These are phyloP conservation scores for Mycena rosella DNA, from an alignment of 768 basidiomycete species.

Conservation along the genomic window DNA sequence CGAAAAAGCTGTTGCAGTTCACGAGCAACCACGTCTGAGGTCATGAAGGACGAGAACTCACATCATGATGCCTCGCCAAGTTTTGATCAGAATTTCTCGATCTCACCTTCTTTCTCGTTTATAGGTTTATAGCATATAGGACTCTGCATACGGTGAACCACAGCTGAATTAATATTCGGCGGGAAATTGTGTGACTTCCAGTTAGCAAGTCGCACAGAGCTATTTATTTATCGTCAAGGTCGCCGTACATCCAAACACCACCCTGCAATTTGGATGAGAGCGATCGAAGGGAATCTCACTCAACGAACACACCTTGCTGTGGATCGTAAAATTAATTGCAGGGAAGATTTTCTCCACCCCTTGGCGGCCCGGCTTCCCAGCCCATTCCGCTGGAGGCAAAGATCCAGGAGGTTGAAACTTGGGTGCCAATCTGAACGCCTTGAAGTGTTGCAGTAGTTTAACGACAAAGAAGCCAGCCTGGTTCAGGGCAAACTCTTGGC, in stretches of 20 bases:
- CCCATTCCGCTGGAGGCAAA: conserved; percentile 14
- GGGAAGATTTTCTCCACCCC: conserved; percentile 21
- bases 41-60: too few relatives aligned
- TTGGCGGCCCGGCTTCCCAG: conserved; percentile 16
- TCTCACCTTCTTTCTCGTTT: too few relatives aligned
- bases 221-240: conserved; percentile 5
- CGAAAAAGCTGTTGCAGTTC: too few relatives aligned
- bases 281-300: background rate
- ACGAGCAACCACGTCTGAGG: too few relatives aligned
- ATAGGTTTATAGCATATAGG: too few relatives aligned
- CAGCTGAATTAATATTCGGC: too few relatives aligned
- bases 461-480: conserved; percentile 22
- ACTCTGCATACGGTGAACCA: too few relatives aligned
- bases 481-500: conserved; percentile 23
- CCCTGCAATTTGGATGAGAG: conserved; percentile 5
- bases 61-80: too few relatives aligned
- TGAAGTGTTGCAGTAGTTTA: conserved; percentile 19
- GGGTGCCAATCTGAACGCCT: conserved; percentile 10
- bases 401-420: conserved; percentile 22
- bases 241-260: conserved; percentile 23
- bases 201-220: too few relatives aligned
- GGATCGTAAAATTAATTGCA: conserved; percentile 17
- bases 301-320: conserved; percentile 13
- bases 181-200: too few relatives aligned
- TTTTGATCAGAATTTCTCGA: too few relatives aligned